A percentile compares a stretch with the other conserved stretches of the same genome.
Conservation (phyloP, 1,284 basidiomycete genomes). For the Sanguinoderma infundibulare region DNA sequence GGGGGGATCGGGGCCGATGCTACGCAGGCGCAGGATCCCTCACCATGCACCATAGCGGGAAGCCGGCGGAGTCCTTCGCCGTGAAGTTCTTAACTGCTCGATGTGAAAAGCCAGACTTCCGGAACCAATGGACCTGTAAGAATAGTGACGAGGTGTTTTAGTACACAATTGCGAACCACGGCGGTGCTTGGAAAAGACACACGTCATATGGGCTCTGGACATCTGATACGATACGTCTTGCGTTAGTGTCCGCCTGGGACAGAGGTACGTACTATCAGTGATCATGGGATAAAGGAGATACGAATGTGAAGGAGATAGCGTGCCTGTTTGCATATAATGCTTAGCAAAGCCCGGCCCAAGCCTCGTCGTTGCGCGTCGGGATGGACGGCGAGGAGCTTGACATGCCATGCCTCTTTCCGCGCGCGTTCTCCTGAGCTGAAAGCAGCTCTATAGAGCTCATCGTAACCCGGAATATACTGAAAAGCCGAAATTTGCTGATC, state of each 20-base stretch:
- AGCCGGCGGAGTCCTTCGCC: constrained; percentile 28
- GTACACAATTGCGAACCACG: not conserved
- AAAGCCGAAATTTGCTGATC: constrained; percentile 14
- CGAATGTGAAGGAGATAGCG: not conserved
- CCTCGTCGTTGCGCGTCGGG: constrained; percentile 27
- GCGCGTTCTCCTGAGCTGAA: constrained; percentile 21
- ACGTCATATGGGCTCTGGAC: constrained; percentile 31
- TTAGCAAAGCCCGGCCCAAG: constrained; percentile 26
- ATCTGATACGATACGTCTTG: constrained; percentile 22
- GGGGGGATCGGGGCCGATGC: too few relatives aligned
- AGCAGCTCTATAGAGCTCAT: constrained; percentile 31
- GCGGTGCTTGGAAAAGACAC: constrained; percentile 7
- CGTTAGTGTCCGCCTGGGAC: constrained; percentile 25
- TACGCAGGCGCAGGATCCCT: constrained; percentile 22
- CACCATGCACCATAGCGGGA: constrained; percentile 35
- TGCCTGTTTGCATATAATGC: constrained; percentile 26
- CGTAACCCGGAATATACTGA: constrained; percentile 31
- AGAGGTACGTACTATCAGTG: not conserved
- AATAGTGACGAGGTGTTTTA: not conserved
- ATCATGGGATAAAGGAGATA: not conserved
- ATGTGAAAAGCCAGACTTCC: constrained; percentile 29
- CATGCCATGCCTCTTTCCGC: constrained; percentile 29
- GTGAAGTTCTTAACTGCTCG: constrained; percentile 34
- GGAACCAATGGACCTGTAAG: constrained; percentile 31
- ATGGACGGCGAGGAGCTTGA: constrained; percentile 30